Evolutionary conservation across 352 stramenopile genomes (phyloP), one percentile per base, ranked within the genome.

Genomic region (Phytophthora tentaculata): DNA sequence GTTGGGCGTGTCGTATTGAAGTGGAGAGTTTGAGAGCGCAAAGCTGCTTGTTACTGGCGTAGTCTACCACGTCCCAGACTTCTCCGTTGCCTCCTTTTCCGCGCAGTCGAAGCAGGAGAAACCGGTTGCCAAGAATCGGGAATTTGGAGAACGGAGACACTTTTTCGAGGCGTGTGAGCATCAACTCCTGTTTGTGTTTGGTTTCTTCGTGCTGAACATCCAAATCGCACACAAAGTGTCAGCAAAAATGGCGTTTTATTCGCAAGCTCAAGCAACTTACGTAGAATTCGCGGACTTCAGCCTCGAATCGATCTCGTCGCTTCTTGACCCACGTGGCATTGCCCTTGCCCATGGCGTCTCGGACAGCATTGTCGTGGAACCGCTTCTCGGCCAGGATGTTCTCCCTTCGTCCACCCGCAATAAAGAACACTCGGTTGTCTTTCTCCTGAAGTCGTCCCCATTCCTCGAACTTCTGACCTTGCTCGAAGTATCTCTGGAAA

Each of bases 11-110:
- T 60, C 85, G 78, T 67, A 87, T 77, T 1, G 84, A 92, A 12
- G 84, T 88, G 29, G 86, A 94, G 5, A 94, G 68, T 60, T 94
- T 94, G 19, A 94, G 60, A 23, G 86, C 86, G 29, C 81, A 91
- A 3, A 65, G 58, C 24, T 78, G 69, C 47, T 90, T 86, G 28
- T 87, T 67, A 59, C 91, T 79, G 23, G 74, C 79, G 52, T 88
- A 94, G 73, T 94, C 86, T 16, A 94, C 61, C n/a, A 92, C 79
- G 35, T 90, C 84, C 86, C 86, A 94, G 2, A 94, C 86, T 73
- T 94, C 86, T 41, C 86, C 86, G 43, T 94, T 92, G 29, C 86
- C 86, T 55, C 86, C 86, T 59, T 88, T 92, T 45, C 86, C 86
- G 45, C 86, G 74, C 14, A 94, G 71, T 44, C 80, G 77, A 54